These are phyloP conservation scores for Endoconidiophora laricicola DNA, from an alignment of 2,329 filamentous ascomycete species.

Conservation along the genomic window DNA sequence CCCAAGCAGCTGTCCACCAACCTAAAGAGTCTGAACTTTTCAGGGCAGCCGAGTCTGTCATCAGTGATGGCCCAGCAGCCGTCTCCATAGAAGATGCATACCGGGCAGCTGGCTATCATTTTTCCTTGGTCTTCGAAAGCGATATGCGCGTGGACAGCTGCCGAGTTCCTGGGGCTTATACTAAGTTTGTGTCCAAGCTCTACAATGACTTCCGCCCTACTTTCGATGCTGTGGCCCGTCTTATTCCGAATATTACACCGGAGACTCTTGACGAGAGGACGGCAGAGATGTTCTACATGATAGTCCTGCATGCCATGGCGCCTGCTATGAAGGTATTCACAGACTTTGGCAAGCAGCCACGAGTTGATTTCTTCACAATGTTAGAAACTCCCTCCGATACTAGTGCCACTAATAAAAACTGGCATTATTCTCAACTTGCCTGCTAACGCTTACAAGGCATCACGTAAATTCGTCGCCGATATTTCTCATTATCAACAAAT, in stretches of 20 bases:
- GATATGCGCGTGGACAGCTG: no score
- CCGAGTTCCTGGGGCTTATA: constrained; percentile 26
- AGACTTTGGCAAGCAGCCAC: constrained; percentile 47
- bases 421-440: background rate
- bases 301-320: constrained; percentile 32
- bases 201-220: constrained; percentile 46
- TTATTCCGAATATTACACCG: constrained; percentile 42
- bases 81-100: constrained; percentile 20
- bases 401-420: no score
- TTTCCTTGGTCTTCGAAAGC: background rate
- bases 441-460: constrained; percentile 39
- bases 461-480: constrained; percentile 55
- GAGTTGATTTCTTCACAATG: constrained; percentile 67
- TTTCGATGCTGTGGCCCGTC: constrained; percentile 45
- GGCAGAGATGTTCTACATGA: constrained; percentile 42
- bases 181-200: background rate
- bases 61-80: constrained; percentile 11
- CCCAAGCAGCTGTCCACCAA: constrained; percentile 56
- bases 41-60: constrained; percentile 30
- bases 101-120: constrained; percentile 35
- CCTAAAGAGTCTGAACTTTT: constrained; percentile 40
- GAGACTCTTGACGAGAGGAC: constrained; percentile 39
- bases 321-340: constrained; percentile 37
- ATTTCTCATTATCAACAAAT: constrained; percentile 50
- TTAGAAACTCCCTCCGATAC: constrained; percentile 18